Percentiles rank a stretch among this genome's conserved stretches.
Conservation (phyloP, 2,329 filamentous ascomycete species). For the Penicillium oxalicum region DNA sequence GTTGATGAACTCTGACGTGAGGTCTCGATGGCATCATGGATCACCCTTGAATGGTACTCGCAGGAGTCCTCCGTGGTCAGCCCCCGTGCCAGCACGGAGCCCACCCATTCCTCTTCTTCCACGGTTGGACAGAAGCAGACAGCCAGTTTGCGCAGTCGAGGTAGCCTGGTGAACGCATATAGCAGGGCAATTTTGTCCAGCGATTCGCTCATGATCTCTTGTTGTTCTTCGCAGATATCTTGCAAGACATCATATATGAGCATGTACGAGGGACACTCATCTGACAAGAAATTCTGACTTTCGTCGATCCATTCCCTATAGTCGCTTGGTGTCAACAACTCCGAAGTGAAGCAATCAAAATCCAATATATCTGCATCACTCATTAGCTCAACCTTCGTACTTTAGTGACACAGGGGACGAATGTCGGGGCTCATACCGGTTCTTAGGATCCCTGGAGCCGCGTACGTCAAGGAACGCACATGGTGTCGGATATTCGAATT, state of each 20-base stretch:
- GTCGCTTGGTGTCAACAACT: not conserved
- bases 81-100: not conserved
- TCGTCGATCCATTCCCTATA: not conserved
- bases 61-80: not conserved
- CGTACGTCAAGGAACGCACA: conserved; percentile 1
- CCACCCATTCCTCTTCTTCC: conserved; percentile 3
- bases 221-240: conserved; percentile 2
- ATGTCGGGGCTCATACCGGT: not conserved
- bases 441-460: not conserved
- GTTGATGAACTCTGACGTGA: not conserved
- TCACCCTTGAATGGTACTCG: not conserved
- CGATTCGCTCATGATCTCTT: not conserved
- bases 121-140: conserved; percentile 2
- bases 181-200: not conserved
- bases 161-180: not conserved
- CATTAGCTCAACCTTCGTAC: not conserved
- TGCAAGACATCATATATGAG: conserved; percentile 1
- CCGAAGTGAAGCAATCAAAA: not conserved
- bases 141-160: not conserved
- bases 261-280: not conserved
- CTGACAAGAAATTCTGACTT: not conserved
- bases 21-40: not conserved
- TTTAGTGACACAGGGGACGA: too few species aligned
- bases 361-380: not conserved
- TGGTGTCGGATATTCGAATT: conserved; percentile 1